Base-by-base conservation (phyloP, 257 asterid species). In the Prunella vulgaris region DNA sequence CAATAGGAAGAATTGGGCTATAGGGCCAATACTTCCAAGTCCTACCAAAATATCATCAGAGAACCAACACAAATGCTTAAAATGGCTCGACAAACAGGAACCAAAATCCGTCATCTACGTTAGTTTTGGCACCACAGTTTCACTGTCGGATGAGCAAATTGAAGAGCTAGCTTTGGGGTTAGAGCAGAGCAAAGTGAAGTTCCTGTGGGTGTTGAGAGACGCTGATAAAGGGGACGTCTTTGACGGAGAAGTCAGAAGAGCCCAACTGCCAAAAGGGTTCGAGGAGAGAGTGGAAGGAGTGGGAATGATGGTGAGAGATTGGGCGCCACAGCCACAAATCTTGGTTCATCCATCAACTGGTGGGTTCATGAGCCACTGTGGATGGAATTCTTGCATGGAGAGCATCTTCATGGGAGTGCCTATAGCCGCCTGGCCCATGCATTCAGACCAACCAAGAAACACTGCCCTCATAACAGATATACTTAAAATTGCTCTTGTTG, bases 341-440 rank as follows among this genome's bases (percentile, higher is more conserved):
- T 22, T 82, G 59, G 84, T 44, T 0, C 86, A 82, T 59, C 10
- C 17, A 0, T 40, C 86, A 2, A 70, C 72, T 0, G 84, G 86
- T 2, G 86, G 83, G 22, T 80, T 80, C 38, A 22, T 80, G 78
- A 74, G 77, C 28, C 84, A 77, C 20, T 76, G 82, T 2, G 86
- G 86, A 0, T 82, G 83, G 83, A 78, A 78, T 56, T 81, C 85
- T 0, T 74, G 85, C 30, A 61, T 72, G 0, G 85, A 81, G 60
- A 82, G 86, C 25, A 69, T 81, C 0, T 59, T 61, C 6, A 59
- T 14, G 73, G 86, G 86, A 5, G 86, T 81, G 73, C 80, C 86
- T 1, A 70, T 82, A 0, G 86, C 78, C 0, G 74, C 80, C 0
- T 82, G 86, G 86, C 86, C 86, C 0, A 79, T 82, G 80, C 86